A percentile compares a stretch with the other conserved stretches of the same genome.
These are phyloP conservation scores for Berkeleyomyces basicola DNA, from an alignment of 2,329 filamentous ascomycete species.

Conservation along the genomic window DNA sequence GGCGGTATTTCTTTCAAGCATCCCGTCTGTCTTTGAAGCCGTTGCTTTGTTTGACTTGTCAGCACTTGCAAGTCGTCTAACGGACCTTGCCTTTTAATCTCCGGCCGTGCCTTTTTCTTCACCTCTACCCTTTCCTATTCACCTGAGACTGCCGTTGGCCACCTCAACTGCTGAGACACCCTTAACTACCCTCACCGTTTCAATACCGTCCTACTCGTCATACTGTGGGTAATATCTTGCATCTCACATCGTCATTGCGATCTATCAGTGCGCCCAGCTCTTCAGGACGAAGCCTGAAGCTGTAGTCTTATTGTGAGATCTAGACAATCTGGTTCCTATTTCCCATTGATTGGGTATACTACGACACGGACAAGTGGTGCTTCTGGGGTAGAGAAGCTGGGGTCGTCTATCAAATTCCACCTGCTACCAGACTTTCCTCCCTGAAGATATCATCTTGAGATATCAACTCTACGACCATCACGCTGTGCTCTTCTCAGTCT, in stretches of 20 bases:
- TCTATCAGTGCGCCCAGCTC: not conserved
- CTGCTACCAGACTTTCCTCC: not conserved
- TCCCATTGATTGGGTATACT: not conserved
- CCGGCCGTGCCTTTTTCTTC: not conserved
- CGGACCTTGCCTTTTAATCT: not conserved
- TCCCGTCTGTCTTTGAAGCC: not conserved
- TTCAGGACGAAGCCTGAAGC: not conserved
- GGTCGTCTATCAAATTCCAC: not conserved
- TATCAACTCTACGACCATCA: too few relatives aligned
- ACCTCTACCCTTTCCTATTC: not conserved
- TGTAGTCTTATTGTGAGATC: not conserved
- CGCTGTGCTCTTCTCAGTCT: not conserved
- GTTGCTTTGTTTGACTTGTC: not conserved
- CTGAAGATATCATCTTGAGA: not conserved
- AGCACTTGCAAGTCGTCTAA: too few relatives aligned
- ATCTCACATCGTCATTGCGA: not conserved
- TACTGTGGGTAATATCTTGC: not conserved
- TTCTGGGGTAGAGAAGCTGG: not conserved
- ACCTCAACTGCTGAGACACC: not conserved
- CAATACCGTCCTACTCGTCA: not conserved
- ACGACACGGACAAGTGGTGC: not conserved
- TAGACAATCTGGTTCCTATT: not conserved
- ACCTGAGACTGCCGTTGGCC: not conserved
- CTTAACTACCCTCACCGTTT: not conserved
- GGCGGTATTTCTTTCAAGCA: not conserved